Evolutionary conservation across 2,329 filamentous ascomycete genomes (phyloP).

Genomic region (Phialophora verrucosa): DNA sequence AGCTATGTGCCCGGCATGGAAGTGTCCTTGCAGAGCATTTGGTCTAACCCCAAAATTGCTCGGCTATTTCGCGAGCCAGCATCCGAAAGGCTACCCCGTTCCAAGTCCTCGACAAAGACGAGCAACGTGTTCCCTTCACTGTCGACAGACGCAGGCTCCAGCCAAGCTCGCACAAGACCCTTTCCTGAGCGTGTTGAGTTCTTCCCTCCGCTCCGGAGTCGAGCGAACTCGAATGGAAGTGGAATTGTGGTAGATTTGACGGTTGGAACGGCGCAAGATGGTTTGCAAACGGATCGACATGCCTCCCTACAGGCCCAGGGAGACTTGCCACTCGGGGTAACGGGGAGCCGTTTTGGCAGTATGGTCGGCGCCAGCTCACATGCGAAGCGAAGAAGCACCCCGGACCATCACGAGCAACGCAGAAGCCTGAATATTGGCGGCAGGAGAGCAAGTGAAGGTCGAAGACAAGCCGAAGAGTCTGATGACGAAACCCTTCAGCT

Average conservation of each 20-base stretch:
- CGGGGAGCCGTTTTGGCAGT: constrained; percentile 27
- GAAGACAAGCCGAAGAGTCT: not conserved
- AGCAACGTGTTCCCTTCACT: constrained; percentile 1
- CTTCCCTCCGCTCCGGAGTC: constrained; percentile 33
- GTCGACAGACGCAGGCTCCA: not conserved
- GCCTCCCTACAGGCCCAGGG: not conserved
- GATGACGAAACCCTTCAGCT: constrained; percentile 28
- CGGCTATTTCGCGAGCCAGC: constrained; percentile 29
- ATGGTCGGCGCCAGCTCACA: constrained; percentile 34
- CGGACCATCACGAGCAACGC: not conserved
- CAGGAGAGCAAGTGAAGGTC: constrained; percentile 6
- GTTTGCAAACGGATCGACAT: not conserved
- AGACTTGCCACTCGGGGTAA: not conserved
- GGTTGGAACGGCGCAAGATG: not conserved
- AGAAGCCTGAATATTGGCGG: not conserved
- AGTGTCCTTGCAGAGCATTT: constrained; percentile 16
- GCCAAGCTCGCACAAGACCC: not conserved
- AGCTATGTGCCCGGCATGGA: constrained; percentile 18
- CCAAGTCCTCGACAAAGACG: constrained; percentile 17
- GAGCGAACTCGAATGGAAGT: constrained; percentile 20
- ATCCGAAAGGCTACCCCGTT: constrained; percentile 29
- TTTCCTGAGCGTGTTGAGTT: constrained; percentile 27
- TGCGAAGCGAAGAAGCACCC: constrained; percentile 22
- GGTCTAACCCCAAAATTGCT: constrained; percentile 26
- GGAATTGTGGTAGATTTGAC: not conserved